Evolutionary conservation across 2,329 filamentous ascomycete genomes (phyloP), one percentile per base, ranked within the genome.

Genomic region (Hymenoscyphus linearis): DNA sequence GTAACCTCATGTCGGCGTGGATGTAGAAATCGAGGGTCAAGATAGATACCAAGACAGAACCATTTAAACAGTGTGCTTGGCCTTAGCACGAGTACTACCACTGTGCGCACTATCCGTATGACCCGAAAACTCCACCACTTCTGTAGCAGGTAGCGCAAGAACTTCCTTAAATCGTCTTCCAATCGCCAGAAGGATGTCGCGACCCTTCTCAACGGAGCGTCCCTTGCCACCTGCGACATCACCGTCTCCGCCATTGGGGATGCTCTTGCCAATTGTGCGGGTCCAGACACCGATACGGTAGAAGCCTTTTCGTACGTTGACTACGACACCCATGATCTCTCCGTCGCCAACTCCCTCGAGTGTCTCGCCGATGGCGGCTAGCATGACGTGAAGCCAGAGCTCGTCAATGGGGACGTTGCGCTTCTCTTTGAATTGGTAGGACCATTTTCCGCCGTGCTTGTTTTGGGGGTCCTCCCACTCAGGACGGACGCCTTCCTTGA

Each of bases 401-500:
- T 93, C 90, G 75, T 99, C 93, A 76, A 97, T 96, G 70, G 93
- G 90, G 75, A 96, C 85, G 68, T 82, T 85, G 73, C 90, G 88
- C 85, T 96, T 97, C 71, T 97, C 91, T 82, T 96, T 96, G 87
- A 96, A 97, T 73, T 91, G 89, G 80, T 96, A 98, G 27, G 93
- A 93, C 95, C 95, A 99, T 79, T 97, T 97, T 78, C 95, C 95
- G 70, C 95, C 95, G 76, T 98, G 92, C 85, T 98, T 99, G 82
- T 99, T 99, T 81, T 98, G 92, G 27, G 86, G 83, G 75, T 99
- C 95, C 78, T 99, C 95, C 95, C 95, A 99, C 79, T 99, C 96
- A 37, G 95, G 95, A 66, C 95, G 91, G 65, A 99, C 91, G 67
- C 93, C 93, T 71, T 88, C 89, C 83, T 99, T 99, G 89, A 99